Evolutionary conservation across 495 filamentous ascomycete genomes (phyloP).

Genomic region (Penicillium bovifimosum): DNA sequence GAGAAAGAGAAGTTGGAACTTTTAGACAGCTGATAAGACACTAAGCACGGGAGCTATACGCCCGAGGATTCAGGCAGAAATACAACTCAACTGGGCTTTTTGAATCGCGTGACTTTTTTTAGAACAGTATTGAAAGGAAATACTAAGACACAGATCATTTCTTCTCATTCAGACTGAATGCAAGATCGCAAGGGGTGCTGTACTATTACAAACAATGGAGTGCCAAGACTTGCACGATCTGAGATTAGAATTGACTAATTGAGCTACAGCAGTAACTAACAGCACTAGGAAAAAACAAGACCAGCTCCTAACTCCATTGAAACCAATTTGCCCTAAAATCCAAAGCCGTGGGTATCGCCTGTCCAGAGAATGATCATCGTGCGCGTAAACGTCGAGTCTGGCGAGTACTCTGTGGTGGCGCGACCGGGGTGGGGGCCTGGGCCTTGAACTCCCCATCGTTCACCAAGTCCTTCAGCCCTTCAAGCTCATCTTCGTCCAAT

Average conservation of each 20-base stretch:
- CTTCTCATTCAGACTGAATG: not conserved
- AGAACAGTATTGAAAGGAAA: not conserved
- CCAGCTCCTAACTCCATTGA: not conserved
- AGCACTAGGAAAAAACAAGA: too few relatives aligned
- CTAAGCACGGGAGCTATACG: slow-evolving; percentile 21
- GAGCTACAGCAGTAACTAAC: not conserved
- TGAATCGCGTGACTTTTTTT: not conserved
- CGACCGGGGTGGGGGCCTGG: slow-evolving; percentile 1
- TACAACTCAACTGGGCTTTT: not conserved
- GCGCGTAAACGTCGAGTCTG: slow-evolving; percentile 39
- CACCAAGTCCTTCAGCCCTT: slow-evolving; percentile 53
- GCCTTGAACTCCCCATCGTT: slow-evolving; percentile 34
- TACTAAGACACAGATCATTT: not conserved
- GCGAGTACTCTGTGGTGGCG: slow-evolving; percentile 26
- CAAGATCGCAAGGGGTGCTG: not conserved
- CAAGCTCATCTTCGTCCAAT: slow-evolving; percentile 74
- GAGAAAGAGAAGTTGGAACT: slow-evolving; percentile 17
- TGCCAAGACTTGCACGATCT: not conserved
- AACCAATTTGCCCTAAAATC: not conserved
- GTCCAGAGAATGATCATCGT: slow-evolving; percentile 16
- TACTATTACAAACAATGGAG: not conserved
- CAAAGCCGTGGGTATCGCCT: slow-evolving; percentile 14
- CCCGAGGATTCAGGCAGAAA: slow-evolving; percentile 14
- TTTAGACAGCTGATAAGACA: slow-evolving; percentile 18
- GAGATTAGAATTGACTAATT: not conserved